Percentiles rank a stretch among this genome's conserved stretches.
These are phyloP conservation scores for Ophiostoma australiae DNA, from an alignment of 2,329 filamentous ascomycete genomes.

Conservation along the genomic window DNA sequence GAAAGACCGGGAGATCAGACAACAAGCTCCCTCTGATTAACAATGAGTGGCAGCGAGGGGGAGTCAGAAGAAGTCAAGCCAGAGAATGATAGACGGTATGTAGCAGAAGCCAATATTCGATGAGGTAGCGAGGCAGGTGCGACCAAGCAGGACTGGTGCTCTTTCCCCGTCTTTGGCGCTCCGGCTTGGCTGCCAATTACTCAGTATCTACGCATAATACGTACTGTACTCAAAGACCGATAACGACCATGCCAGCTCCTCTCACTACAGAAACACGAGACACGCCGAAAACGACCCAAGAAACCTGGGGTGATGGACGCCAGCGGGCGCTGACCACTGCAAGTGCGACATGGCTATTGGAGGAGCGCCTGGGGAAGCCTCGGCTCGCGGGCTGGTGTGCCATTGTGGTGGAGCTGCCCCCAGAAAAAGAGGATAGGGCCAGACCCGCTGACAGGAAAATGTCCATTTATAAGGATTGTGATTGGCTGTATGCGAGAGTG, in stretches of 20 bases:
- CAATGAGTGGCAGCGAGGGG: background rate
- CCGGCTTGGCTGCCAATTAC: too few relatives aligned
- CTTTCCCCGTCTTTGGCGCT: background rate
- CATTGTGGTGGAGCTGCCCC: constrained; percentile 7
- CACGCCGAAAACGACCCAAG: background rate
- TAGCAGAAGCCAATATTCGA: background rate
- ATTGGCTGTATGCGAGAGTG: background rate
- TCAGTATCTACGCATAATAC: too few relatives aligned
- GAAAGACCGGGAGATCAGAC: background rate
- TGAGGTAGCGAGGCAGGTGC: background rate
- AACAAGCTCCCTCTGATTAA: too few relatives aligned
- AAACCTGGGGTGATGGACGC: background rate
- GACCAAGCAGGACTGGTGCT: background rate
- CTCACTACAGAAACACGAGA: background rate
- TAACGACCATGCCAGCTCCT: background rate
- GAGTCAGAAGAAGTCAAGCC: background rate
- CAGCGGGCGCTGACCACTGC: constrained; percentile 5
- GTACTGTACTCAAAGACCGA: background rate
- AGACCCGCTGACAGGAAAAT: constrained; percentile 19
- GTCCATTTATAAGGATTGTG: background rate
- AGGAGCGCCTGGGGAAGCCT: constrained; percentile 12
- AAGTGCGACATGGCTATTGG: background rate
- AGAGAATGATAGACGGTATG: too few relatives aligned
- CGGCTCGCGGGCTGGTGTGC: constrained; percentile 15
- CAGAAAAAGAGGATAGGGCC: background rate